A percentile compares a stretch with the other conserved stretches of the same genome.
These are phyloP conservation scores for Verticillium tricorpus DNA, from an alignment of 2,329 filamentous ascomycete species.

Conservation along the genomic window DNA sequence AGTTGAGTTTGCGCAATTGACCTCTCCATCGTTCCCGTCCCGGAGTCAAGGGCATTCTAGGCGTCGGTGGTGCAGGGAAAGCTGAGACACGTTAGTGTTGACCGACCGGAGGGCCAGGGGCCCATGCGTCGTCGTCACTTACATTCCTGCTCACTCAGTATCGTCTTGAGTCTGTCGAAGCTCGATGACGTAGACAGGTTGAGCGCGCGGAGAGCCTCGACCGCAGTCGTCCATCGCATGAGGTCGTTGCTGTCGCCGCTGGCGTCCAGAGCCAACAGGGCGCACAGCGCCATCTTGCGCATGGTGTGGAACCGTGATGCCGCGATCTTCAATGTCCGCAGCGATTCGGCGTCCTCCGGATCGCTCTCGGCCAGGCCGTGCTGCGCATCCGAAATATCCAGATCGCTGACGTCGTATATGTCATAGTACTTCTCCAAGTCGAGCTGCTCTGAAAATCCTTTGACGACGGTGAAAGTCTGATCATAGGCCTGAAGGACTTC, in stretches of 20 bases:
- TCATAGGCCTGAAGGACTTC: slow-evolving; percentile 69
- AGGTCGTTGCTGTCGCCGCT: slow-evolving; percentile 75
- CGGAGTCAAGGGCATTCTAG: slow-evolving; percentile 61
- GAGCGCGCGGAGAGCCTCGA: slow-evolving; percentile 67
- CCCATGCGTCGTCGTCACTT: slow-evolving; percentile 34
- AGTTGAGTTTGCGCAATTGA: slow-evolving; percentile 83
- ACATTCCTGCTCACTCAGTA: slow-evolving; percentile 79
- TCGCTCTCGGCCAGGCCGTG: slow-evolving; percentile 59
- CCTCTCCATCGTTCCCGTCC: slow-evolving; percentile 79
- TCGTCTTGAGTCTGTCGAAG: slow-evolving; percentile 60
- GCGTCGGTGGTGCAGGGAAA: slow-evolving; percentile 50
- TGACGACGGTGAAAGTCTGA: slow-evolving; percentile 63
- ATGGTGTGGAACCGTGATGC: slow-evolving; percentile 76
- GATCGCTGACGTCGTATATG: slow-evolving; percentile 73
- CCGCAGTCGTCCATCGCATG: slow-evolving; percentile 70
- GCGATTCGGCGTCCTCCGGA: slow-evolving; percentile 71
- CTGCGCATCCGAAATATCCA: slow-evolving; percentile 68
- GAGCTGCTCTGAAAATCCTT: slow-evolving; percentile 69
- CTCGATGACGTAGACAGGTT: slow-evolving; percentile 57
- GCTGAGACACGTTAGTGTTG: slow-evolving; percentile 27
- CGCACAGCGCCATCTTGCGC: slow-evolving; percentile 82
- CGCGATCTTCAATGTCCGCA: slow-evolving; percentile 75
- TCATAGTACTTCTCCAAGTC: slow-evolving; percentile 92
- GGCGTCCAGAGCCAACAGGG: slow-evolving; percentile 81
- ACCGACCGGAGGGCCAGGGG: neutral